phyloP scores from a whole-genome alignment of 305 asterid genomes.

The Solanum aculeatissimum region DNA sequence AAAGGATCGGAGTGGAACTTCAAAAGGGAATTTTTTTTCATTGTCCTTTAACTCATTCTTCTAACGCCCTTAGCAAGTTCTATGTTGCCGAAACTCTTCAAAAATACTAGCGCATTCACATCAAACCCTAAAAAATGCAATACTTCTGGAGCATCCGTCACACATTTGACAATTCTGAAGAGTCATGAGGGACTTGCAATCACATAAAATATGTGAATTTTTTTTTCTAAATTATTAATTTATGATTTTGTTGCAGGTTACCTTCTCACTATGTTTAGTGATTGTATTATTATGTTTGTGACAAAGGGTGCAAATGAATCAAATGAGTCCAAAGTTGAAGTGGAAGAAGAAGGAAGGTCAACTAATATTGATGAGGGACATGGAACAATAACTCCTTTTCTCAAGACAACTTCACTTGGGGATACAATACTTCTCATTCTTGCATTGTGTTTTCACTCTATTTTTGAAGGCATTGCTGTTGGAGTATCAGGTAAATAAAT shows the following conservation, averaged over 20 bases:
- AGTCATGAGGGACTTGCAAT: neutral
- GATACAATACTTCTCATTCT: constrained; percentile 63
- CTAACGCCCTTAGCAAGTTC: neutral
- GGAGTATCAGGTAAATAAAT: constrained; percentile 57
- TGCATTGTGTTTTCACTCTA: constrained; percentile 84
- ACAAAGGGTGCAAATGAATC: constrained; percentile 4
- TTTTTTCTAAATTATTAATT: neutral
- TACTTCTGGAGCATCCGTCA: neutral
- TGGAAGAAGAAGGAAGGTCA: constrained; percentile 17
- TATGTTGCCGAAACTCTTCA: neutral
- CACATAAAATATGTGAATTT: neutral
- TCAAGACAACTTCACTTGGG: constrained; percentile 38
- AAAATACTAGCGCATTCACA: neutral
- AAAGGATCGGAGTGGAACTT: neutral
- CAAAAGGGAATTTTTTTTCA: neutral
- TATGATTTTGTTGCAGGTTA: constrained; percentile 31
- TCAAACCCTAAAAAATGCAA: neutral
- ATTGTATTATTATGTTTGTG: constrained; percentile 31
- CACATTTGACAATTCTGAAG: neutral
- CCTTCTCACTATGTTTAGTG: constrained; percentile 68
- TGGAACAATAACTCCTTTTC: constrained; percentile 14
- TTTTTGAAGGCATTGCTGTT: constrained; percentile 92
- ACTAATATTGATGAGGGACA: constrained; percentile 3
- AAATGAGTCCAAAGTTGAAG: constrained; percentile 19
- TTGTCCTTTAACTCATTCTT: neutral